Conservation (phyloP, 148 eudicot genomes). For the Arbutus unedo region DNA sequence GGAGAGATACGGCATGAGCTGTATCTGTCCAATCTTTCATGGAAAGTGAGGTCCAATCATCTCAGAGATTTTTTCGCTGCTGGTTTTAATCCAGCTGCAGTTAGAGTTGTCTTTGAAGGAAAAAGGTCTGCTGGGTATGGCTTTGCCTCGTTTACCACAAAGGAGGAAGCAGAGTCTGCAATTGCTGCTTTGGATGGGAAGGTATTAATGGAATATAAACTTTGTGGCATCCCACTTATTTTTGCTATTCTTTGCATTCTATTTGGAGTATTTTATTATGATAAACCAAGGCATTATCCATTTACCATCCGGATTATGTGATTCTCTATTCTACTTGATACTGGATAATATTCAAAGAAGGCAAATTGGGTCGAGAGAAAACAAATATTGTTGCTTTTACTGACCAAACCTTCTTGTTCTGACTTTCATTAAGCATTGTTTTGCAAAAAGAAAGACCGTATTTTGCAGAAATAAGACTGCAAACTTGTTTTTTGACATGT, state of each 20-base stretch:
- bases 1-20: constrained; percentile 63
- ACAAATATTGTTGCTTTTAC: neutral
- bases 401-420: too few species aligned
- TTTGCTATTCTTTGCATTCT: neutral
- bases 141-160: constrained; percentile 76
- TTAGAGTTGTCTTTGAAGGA: constrained; percentile 67
- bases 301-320: neutral
- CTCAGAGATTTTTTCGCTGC: constrained; percentile 71
- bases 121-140: constrained; percentile 91
- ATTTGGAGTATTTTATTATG: neutral
- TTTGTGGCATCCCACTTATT: constrained; percentile 2
- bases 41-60: constrained; percentile 80
- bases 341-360: neutral
- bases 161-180: constrained; percentile 84
- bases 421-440: neutral
- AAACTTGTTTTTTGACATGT: neutral
- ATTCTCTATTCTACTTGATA: neutral
- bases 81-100: constrained; percentile 55
- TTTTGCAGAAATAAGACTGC: neutral
- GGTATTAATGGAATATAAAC: constrained; percentile 34
- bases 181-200: constrained; percentile 63
- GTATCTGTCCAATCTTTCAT: constrained; percentile 80
- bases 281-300: neutral
- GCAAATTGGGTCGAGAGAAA: neutral
- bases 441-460: neutral